Evolutionary conservation across 2,329 filamentous ascomycete species (phyloP).

Genomic region (Aurifilum marmelostoma): DNA sequence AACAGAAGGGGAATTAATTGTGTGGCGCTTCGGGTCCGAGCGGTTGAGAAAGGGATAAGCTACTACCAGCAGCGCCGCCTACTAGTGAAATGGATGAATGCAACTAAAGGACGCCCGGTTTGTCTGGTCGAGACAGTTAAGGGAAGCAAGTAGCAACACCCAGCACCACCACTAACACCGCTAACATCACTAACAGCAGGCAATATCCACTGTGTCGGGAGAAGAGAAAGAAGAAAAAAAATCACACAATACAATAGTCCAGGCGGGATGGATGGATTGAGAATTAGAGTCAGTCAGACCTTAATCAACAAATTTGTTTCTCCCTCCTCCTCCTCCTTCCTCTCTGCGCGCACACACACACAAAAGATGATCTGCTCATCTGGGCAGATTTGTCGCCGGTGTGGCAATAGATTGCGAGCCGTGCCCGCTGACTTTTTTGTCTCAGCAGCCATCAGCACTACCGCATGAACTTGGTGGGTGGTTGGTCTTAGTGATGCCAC

Average conservation of each 20-base stretch:
- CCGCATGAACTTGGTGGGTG: constrained; percentile 13
- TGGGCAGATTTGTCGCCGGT: constrained; percentile 16
- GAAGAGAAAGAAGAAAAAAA: background rate
- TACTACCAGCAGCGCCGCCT: too few relatives aligned
- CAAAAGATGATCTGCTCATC: constrained; percentile 18
- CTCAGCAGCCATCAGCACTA: constrained; percentile 29
- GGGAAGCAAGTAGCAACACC: background rate
- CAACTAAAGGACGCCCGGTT: background rate
- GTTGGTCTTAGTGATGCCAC: constrained; percentile 25
- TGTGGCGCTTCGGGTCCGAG: constrained; percentile 13
- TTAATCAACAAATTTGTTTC: constrained; percentile 16
- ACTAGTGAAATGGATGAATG: too few relatives aligned
- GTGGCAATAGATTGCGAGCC: constrained; percentile 28
- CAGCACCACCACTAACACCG: background rate
- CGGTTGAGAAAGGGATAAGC: too few relatives aligned
- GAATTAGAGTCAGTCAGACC: constrained; percentile 24
- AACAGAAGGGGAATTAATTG: background rate
- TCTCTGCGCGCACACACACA: background rate
- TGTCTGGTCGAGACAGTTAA: too few relatives aligned
- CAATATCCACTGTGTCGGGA: constrained; percentile 6
- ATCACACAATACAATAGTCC: background rate
- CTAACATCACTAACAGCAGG: background rate
- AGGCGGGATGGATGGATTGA: constrained; percentile 17
- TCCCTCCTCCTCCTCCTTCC: too few relatives aligned
- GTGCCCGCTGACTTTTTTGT: constrained; percentile 20